Conservation (phyloP, 306 rosid genomes). For the Castanospermum australe region DNA sequence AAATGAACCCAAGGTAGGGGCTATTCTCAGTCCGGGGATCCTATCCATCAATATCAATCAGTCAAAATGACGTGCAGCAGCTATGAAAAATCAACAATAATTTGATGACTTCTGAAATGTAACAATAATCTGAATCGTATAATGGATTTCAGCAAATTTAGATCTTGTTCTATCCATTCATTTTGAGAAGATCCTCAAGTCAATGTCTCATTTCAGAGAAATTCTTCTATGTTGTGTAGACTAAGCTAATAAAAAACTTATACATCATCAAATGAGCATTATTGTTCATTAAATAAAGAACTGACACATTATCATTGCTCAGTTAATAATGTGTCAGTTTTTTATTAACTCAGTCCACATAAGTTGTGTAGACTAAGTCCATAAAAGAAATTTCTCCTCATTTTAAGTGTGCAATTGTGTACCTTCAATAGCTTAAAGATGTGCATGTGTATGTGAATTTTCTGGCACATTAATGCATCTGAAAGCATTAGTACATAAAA, state of each 20-base stretch:
- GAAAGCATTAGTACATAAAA: background rate
- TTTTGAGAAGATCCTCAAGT: background rate
- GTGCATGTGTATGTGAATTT: background rate
- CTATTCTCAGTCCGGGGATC: conserved; percentile 90
- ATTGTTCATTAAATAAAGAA: no score
- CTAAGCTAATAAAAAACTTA: no score
- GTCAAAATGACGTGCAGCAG: no score
- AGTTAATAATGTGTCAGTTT: no score
- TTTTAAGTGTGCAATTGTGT: background rate
- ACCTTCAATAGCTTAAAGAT: background rate
- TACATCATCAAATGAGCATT: no score
- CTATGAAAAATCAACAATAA: no score
- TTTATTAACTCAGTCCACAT: no score
- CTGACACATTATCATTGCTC: no score
- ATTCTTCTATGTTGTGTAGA: no score
- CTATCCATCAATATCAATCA: conserved; percentile 36
- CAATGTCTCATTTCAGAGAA: background rate
- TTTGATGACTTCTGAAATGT: no score
- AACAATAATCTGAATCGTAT: background rate
- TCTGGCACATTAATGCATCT: background rate
- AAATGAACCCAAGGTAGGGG: conserved; percentile 88
- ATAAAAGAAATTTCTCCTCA: no score
- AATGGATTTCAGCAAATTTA: background rate
- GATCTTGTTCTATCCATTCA: background rate
- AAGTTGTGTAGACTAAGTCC: no score